Evolutionary conservation across 176 grass and related monocot genomes (phyloP), one percentile per base, ranked within the genome.

Genomic region (Poa pratensis): DNA sequence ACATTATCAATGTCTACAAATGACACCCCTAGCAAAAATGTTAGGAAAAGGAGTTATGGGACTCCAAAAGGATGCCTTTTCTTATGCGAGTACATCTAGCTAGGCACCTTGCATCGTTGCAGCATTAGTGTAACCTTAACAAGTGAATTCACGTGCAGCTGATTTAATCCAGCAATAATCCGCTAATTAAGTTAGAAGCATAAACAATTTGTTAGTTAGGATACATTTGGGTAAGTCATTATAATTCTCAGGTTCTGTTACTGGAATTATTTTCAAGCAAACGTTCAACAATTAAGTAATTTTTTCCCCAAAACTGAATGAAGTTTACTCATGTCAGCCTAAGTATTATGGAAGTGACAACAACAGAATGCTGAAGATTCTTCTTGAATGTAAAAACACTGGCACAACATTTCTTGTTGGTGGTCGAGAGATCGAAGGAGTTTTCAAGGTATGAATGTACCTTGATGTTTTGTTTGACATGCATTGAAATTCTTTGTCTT

Each of bases 311-410:
- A 65, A 83, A 75, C 57, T 83, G 34, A 83, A 79, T 87, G 81
- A 87, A 66, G 63, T 63, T 54, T 76, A 65, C 74, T 84, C 30
- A 67, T 68, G 87, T 6, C 79, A 98, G 93, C 91, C 96, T 75
- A 98, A 95, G 86, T 98, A 98, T 83, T 98, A 95, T 82, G 89
- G 85, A 84, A 90, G 90, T 23, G 90, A 94, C 69, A 88, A 89
- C 79, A 90, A 83, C 39, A 84, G 73, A 95, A 98, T 98, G 96
- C 32, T 98, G 83, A 93, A 89, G 69, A 83, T 91, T 75, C 89
- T 98, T 87, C 93, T 95, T 7, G 91, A 89, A 43, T 95, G 96
- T 90, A 98, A 98, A 94, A 87, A 60, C 54, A 92, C 81, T 27
- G 93, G 96, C 70, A 94, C 89, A 82, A 76, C 80, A 76, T 95